These are phyloP conservation scores for Rhodosporidiobolus sp. DNA, from an alignment of 768 basidiomycete species.

Conservation along the genomic window DNA sequence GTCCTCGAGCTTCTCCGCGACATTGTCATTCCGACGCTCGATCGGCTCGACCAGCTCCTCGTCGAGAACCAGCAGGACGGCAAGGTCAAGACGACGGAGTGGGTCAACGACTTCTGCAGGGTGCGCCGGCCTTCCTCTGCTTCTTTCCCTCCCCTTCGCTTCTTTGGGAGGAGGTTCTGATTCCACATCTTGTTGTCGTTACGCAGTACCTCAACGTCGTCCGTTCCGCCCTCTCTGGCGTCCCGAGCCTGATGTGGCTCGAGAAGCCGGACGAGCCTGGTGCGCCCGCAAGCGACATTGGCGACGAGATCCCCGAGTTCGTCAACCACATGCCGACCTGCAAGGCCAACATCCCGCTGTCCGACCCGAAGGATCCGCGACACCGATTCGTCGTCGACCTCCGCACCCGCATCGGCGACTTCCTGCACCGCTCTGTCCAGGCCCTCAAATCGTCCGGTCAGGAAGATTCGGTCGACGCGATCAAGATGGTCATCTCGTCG, in stretches of 20 bases:
- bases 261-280: slow-evolving; percentile 57
- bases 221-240: slow-evolving; percentile 70
- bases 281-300: slow-evolving; percentile 61
- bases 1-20: slow-evolving; percentile 66
- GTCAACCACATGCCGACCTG: slow-evolving; percentile 63
- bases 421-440: slow-evolving; percentile 68
- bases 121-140: slow-evolving; percentile 36
- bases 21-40: slow-evolving; percentile 64
- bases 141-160: no score
- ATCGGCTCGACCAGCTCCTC: slow-evolving; percentile 59
- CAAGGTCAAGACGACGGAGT: slow-evolving; percentile 57
- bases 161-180: no score
- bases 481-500: slow-evolving; percentile 67
- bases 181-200: neutral
- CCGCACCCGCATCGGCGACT: slow-evolving; percentile 62
- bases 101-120: slow-evolving; percentile 86
- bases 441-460: slow-evolving; percentile 62
- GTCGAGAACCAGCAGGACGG: slow-evolving; percentile 55
- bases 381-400: slow-evolving; percentile 62
- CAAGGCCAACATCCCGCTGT: slow-evolving; percentile 65
- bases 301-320: slow-evolving; percentile 74
- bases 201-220: slow-evolving; percentile 66
- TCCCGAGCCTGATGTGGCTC: slow-evolving; percentile 65
- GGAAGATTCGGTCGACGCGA: slow-evolving; percentile 63
- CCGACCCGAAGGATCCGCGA: slow-evolving; percentile 64